Evolutionary conservation across 768 basidiomycete species (phyloP), one percentile per base, ranked within the genome.

Genomic region (Multifurca ochricompacta): DNA sequence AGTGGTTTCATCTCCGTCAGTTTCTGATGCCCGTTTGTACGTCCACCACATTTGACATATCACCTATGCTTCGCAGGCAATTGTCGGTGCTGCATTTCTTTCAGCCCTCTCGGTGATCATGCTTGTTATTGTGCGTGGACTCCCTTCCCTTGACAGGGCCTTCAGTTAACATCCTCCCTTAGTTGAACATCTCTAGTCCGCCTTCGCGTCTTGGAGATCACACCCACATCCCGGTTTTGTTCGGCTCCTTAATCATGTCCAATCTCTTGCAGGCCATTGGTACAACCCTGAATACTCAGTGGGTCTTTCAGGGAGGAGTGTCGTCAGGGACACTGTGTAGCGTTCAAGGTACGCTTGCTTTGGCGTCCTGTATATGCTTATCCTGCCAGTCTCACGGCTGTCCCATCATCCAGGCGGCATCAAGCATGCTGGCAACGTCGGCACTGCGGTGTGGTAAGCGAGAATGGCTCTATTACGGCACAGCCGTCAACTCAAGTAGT

Each of bases 341-440:
- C 32, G 39, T 57, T 14, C 70, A 71, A 60, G 64, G 63, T 61
- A 10, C 13, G 56, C 42, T 32, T 13, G n/a, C 23, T 45, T 6
- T 19, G 7, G 8, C 19, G 23, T 51, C 31, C n/a, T n/a, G 32
- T 32, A 4, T 14, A n/a, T 7, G 25, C 19, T 4, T 25, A 36
- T 6, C n/a, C 21, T 13, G 18, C 27, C 39, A 8, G 16, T 13
- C 39, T 47, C 32, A 42, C 27, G 10, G 7, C 30, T 27, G 8
- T 8, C 45, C 11, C 9, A 34, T 40, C 36, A 16, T 18, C 6
- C 37, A 68, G 73, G 68, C 28, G 70, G 66, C 4, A 53, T 72
- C 35, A 75, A 74, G 58, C 70, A 75, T 35, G 66, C 69, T 4
- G 76, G 75, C 8, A 74, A 76, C 44, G 63, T 77, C 30, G 74